These are phyloP conservation scores for Pythium phragmiticola DNA, from an alignment of 352 stramenopile species.

Conservation along the genomic window DNA sequence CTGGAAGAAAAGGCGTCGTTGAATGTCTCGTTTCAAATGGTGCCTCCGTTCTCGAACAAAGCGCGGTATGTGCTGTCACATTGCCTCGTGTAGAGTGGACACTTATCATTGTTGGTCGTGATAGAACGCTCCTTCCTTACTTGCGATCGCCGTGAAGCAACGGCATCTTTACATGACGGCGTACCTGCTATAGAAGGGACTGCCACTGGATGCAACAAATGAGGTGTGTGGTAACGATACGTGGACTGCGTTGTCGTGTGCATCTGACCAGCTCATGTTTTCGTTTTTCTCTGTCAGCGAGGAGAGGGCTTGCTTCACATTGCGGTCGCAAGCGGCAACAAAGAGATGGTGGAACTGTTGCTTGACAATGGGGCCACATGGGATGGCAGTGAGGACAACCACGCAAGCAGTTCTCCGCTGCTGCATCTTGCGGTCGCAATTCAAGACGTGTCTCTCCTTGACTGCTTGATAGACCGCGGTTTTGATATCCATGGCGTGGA, in stretches of 20 bases:
- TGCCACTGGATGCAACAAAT: background rate
- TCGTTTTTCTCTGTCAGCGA: background rate
- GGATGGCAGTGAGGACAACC: background rate
- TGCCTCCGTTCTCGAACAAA: background rate
- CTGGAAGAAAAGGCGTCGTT: slow-evolving; percentile 1
- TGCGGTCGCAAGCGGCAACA: slow-evolving; percentile 10
- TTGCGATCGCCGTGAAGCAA: slow-evolving; percentile 6
- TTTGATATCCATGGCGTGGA: slow-evolving; percentile 2
- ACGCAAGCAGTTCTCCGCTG: background rate
- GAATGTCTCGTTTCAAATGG: slow-evolving; percentile 3
- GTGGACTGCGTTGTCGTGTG: background rate
- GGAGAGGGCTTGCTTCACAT: slow-evolving; percentile 1
- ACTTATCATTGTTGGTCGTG: background rate
- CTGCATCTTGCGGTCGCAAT: background rate
- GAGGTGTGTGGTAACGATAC: slow-evolving; percentile 1
- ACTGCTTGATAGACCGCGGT: slow-evolving; percentile 1
- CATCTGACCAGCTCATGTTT: background rate
- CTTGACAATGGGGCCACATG: background rate
- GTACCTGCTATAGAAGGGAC: background rate
- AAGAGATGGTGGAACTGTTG: slow-evolving; percentile 6
- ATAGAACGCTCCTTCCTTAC: slow-evolving; percentile 6
- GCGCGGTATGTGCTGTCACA: background rate
- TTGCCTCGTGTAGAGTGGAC: no score
- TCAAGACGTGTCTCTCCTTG: slow-evolving; percentile 6
- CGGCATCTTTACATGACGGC: background rate